A percentile compares a stretch with the other conserved stretches of the same genome.
Conservation (phyloP, 768 basidiomycete species). For the Tricholoma sp. region DNA sequence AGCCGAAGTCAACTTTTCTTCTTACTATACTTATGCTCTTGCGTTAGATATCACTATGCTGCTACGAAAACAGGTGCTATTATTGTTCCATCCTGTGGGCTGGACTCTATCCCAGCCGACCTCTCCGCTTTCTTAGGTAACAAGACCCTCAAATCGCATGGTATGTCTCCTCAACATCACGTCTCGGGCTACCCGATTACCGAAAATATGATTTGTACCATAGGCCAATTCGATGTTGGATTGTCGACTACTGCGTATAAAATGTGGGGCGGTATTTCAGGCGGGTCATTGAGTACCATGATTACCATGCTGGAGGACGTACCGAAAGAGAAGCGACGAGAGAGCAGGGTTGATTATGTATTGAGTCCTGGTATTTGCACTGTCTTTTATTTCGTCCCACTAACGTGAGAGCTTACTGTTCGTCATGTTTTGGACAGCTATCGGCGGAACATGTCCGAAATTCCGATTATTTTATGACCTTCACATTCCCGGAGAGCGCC, state of each 20-base stretch:
- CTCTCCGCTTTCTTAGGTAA: constrained; percentile 62
- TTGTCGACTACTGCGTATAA: constrained; percentile 52
- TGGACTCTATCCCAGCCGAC: constrained; percentile 79
- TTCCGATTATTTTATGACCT: constrained; percentile 33
- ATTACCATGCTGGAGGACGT: constrained; percentile 33
- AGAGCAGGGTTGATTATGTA: constrained; percentile 27
- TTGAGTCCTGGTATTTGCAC: constrained; percentile 36
- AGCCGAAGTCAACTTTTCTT: background rate
- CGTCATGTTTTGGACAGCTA: background rate
- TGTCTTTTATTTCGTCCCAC: background rate
- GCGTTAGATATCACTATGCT: constrained; percentile 57
- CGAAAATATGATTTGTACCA: background rate
- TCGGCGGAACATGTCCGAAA: constrained; percentile 13
- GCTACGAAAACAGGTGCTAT: constrained; percentile 68
- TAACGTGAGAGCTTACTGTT: background rate
- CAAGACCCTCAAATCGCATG: constrained; percentile 52
- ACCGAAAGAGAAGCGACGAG: constrained; percentile 28
- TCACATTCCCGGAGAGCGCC: constrained; percentile 29
- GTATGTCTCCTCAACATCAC: constrained; percentile 2
- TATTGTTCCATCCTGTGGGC: constrained; percentile 74
- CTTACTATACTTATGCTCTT: constrained; percentile 9
- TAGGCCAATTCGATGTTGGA: constrained; percentile 34
- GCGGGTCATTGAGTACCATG: constrained; percentile 55
- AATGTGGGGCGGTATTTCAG: constrained; percentile 48
- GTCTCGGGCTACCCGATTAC: background rate